Evolutionary conservation across 768 basidiomycete species (phyloP).

Genomic region (Pleurotus djamor): DNA sequence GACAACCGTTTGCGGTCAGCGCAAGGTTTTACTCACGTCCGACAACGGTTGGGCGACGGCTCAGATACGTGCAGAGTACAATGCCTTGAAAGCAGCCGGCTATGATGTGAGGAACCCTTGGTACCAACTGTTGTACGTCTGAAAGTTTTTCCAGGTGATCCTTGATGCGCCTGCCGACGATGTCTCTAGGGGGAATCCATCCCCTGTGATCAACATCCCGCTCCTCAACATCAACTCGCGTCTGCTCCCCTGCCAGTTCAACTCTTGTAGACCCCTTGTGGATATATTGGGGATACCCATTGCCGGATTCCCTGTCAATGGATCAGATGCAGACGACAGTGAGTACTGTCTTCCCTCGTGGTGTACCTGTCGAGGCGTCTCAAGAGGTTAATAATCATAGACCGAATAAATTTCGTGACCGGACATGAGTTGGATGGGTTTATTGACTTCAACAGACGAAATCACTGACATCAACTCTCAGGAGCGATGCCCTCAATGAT

Average conservation of each 20-base stretch:
- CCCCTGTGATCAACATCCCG: neutral
- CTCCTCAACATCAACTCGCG: neutral
- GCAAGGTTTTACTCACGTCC: constrained; percentile 2
- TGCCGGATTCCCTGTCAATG: neutral
- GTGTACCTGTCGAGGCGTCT: neutral
- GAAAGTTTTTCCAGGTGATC: too few relatives aligned
- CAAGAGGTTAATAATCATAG: neutral
- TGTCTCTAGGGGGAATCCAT: neutral
- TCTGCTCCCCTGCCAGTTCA: constrained; percentile 5
- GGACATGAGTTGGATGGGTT: constrained; percentile 1
- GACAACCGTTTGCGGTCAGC: neutral
- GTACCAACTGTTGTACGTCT: too few relatives aligned
- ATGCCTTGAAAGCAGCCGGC: constrained; percentile 1
- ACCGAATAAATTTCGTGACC: constrained; percentile 13
- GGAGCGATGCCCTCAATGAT: constrained; percentile 10
- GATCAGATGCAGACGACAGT: constrained; percentile 3
- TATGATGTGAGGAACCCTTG: neutral
- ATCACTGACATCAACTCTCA: neutral
- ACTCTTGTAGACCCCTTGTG: neutral
- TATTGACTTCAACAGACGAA: too few relatives aligned
- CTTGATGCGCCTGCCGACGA: constrained; percentile 1
- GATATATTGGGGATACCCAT: constrained; percentile 3
- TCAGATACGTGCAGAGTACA: constrained; percentile 5
- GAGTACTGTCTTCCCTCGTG: neutral
- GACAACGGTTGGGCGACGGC: constrained; percentile 6